Evolutionary conservation across 2,329 filamentous ascomycete species (phyloP).

Genomic region (Penicillium frequentans): DNA sequence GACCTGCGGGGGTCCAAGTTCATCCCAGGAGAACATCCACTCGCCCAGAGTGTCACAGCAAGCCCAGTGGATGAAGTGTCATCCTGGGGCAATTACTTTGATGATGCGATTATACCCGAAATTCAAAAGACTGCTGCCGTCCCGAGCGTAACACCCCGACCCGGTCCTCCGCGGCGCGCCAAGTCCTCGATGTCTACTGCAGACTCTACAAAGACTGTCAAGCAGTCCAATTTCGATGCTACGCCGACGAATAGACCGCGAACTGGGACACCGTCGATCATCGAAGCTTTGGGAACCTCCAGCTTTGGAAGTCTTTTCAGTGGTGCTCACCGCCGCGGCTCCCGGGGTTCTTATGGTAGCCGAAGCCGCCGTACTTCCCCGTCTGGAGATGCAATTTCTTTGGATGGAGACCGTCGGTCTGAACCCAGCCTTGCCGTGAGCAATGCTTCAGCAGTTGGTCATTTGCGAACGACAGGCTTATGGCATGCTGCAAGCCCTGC

Average conservation of each 20-base stretch:
- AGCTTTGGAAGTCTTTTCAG: conserved; percentile 42
- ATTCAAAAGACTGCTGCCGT: conserved; percentile 7
- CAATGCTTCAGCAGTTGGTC: conserved; percentile 45
- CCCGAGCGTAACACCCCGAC: conserved; percentile 32
- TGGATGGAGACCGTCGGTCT: conserved; percentile 38
- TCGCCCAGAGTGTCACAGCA: conserved; percentile 71
- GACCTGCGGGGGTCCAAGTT: conserved; percentile 53
- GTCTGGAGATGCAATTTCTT: conserved; percentile 35
- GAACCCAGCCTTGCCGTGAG: conserved; percentile 47
- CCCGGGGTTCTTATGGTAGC: conserved; percentile 36
- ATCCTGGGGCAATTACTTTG: conserved; percentile 40
- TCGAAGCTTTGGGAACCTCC: conserved; percentile 33
- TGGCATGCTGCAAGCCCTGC: conserved; percentile 28
- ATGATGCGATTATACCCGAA: conserved; percentile 9
- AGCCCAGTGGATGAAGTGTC: conserved; percentile 58
- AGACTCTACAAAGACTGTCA: conserved; percentile 48
- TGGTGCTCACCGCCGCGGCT: conserved; percentile 39
- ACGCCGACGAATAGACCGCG: conserved; percentile 22
- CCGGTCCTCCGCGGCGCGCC: conserved; percentile 40
- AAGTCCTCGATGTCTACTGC: conserved; percentile 47
- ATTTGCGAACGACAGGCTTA: conserved; percentile 41
- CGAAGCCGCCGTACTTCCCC: conserved; percentile 35
- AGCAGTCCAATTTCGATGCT: conserved; percentile 31
- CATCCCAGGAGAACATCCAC: conserved; percentile 65
- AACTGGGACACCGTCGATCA: conserved; percentile 27